Conservation (phyloP, 345 rosid species). For the Salix koriyanagi region DNA sequence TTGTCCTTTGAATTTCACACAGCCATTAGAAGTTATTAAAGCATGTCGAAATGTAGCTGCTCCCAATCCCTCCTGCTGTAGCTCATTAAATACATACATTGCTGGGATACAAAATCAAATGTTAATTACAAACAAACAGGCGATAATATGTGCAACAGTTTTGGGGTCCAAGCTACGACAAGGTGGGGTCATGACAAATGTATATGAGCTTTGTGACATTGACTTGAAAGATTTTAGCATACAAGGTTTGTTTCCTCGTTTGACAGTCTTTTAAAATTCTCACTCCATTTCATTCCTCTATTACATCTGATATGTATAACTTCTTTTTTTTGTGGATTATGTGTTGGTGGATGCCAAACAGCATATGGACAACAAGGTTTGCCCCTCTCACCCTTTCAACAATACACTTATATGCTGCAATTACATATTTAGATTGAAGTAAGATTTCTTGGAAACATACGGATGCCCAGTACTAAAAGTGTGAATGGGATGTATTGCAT, state of each 20-base stretch:
- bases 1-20: constrained; percentile 81
- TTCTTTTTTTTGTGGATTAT: constrained; percentile 26
- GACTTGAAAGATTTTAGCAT: constrained; percentile 94
- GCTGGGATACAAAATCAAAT: constrained; percentile 82
- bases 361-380: constrained; percentile 86
- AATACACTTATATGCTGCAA: not conserved
- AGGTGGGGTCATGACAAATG: constrained; percentile 81
- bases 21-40: constrained; percentile 75
- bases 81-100: constrained; percentile 76
- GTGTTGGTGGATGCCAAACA: constrained; percentile 27
- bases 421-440: not conserved
- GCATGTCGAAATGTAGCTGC: constrained; percentile 85
- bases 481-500: not conserved
- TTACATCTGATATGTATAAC: constrained; percentile 2
- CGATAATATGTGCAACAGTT: constrained; percentile 80
- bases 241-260: constrained; percentile 50
- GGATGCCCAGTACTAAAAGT: not conserved
- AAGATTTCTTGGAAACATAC: not conserved
- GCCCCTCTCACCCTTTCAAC: constrained; percentile 7
- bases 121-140: constrained; percentile 94
- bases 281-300: constrained; percentile 19
- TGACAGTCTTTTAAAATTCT: not conserved
- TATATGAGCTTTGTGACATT: constrained; percentile 91
- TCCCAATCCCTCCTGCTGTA: constrained; percentile 90
- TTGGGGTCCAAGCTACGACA: constrained; percentile 77